These are phyloP conservation scores for Rubroboletus pulcherrimus DNA, from an alignment of 768 basidiomycete species.

Conservation along the genomic window DNA sequence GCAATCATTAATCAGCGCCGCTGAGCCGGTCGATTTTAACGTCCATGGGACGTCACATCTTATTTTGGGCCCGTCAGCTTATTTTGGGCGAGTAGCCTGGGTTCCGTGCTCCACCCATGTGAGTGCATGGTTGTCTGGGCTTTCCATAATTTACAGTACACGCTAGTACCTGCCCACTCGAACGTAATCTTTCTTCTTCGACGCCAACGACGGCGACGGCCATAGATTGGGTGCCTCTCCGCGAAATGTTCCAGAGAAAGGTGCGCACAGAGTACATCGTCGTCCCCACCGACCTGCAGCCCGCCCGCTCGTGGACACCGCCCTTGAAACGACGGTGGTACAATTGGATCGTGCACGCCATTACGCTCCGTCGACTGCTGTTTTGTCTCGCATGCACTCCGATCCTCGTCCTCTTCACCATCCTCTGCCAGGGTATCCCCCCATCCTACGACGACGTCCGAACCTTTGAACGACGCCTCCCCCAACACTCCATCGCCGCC, in stretches of 20 bases:
- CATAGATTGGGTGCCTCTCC: neutral
- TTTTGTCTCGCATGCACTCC: conserved; percentile 18
- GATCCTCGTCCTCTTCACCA: conserved; percentile 26
- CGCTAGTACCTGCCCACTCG: too few species aligned
- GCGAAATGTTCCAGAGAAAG: neutral
- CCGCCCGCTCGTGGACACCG: neutral
- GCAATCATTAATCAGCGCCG: too few species aligned
- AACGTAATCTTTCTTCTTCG: neutral
- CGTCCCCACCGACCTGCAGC: conserved; percentile 7
- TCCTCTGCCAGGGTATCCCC: conserved; percentile 37
- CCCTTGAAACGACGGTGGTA: conserved; percentile 10
- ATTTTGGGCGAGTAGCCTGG: too few species aligned
- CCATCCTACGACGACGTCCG: conserved; percentile 38
- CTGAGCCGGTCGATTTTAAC: too few species aligned
- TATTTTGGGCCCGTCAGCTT: too few species aligned
- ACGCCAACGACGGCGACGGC: neutral
- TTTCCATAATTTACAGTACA: too few species aligned
- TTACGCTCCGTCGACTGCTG: conserved; percentile 29
- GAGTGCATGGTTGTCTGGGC: too few species aligned
- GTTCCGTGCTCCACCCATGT: too few species aligned
- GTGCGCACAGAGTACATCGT: conserved; percentile 4
- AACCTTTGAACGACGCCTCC: conserved; percentile 33
- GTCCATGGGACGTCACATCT: too few species aligned
- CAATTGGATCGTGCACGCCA: conserved; percentile 1
- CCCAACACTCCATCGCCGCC: conserved; percentile 35